Evolutionary conservation across 2,329 filamentous ascomycete species (phyloP).

Genomic region (Chlorencoelia australis): DNA sequence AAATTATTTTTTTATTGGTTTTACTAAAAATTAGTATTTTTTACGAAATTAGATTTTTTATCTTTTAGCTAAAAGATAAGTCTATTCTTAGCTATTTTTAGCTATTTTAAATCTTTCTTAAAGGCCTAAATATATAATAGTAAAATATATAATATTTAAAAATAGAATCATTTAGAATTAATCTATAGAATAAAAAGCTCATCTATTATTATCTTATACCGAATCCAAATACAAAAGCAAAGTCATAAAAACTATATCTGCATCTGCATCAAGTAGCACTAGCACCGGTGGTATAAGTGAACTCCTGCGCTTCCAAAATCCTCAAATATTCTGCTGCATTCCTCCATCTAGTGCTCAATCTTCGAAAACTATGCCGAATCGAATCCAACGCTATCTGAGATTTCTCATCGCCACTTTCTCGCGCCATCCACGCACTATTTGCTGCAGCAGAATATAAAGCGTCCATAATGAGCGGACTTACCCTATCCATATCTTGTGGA

Average conservation of each 20-base stretch:
- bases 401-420: slow-evolving; percentile 28
- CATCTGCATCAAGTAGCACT: slow-evolving; percentile 6
- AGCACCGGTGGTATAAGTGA: slow-evolving; percentile 26
- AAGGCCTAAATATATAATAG: too few relatives aligned
- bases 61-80: too few relatives aligned
- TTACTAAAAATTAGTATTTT: too few relatives aligned
- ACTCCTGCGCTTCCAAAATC: slow-evolving; percentile 29
- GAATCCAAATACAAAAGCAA: too few relatives aligned
- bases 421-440: slow-evolving; percentile 31
- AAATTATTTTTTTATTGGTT: too few relatives aligned
- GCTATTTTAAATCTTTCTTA: too few relatives aligned
- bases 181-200: too few relatives aligned
- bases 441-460: slow-evolving; percentile 29
- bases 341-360: slow-evolving; percentile 28
- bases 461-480: slow-evolving; percentile 31
- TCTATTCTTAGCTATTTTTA: too few relatives aligned
- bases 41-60: too few relatives aligned
- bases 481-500: slow-evolving; percentile 20
- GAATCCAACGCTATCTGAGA: slow-evolving; percentile 24
- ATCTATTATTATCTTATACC: too few relatives aligned
- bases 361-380: slow-evolving; percentile 24
- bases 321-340: slow-evolving; percentile 30
- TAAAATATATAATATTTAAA: too few relatives aligned
- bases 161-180: too few relatives aligned
- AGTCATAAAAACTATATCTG: neutral